Base-by-base conservation (phyloP, 768 basidiomycete species). In the Lactarius indigo region DNA sequence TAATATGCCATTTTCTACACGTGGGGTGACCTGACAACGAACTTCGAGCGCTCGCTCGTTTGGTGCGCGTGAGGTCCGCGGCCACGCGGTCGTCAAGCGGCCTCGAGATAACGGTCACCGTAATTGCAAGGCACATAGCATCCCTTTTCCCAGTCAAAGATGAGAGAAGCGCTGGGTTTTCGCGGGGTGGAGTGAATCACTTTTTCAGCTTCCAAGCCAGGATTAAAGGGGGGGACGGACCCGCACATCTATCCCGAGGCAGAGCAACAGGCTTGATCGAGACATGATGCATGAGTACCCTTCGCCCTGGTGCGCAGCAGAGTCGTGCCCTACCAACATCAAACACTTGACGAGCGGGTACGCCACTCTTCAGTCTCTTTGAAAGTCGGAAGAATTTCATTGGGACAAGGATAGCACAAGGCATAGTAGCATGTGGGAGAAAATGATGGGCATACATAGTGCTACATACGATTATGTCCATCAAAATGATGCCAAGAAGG, bases 41-140 rank as follows among this genome's bases (percentile, higher is more conserved):
- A 20, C 18, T 33, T 52, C 5, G 50, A 26, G 50, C 47, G 23
- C 47, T 6, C 47, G 23, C 47, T 13, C 47, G 18, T 50, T 52
- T 13, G 23, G 10, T 26, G 50, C 50, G 50, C 65, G 65, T 57
- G 39, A 66, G 61, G 57, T 66, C 65, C 65, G 65, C 65, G 65
- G 61, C 65, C 57, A 37, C 35, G 6, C 28, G 39, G 28, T 9
- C n/a, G 35, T 62, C 44, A 13, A 41, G 23, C 35, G 47, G 47
- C 4, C 26, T 31, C 31, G 55, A 37, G 33, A 9, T 20, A 17
- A 35, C 41, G 7, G 23, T 30, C 26, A 61, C 42, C 12, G 28
- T 12, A 12, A 26, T 28, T 39, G 55, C 35, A 62, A 62, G 55
- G 37, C 35, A 37, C 35, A 37, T 37, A 37, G 35, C 35, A 39